Evolutionary conservation across 2,329 filamentous ascomycete species (phyloP).

Genomic region (Diaporthe amygdali): DNA sequence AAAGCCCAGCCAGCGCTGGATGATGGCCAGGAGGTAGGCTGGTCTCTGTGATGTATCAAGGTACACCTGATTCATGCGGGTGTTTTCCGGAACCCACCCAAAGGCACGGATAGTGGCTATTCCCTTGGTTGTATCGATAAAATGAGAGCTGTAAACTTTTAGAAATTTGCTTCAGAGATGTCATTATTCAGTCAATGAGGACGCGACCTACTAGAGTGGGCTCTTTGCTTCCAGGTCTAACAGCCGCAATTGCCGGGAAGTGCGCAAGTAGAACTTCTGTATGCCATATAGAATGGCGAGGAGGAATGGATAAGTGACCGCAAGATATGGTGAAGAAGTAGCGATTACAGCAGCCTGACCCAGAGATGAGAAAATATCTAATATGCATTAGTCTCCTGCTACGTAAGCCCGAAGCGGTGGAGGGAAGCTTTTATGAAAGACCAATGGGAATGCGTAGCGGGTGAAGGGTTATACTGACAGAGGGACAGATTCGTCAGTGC

Average conservation of each 20-base stretch:
- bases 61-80: neutral
- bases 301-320: neutral
- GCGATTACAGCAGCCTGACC: neutral
- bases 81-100: neutral
- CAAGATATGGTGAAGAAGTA: neutral
- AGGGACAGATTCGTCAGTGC: conserved; percentile 32
- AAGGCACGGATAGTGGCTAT: neutral
- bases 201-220: conserved; percentile 1
- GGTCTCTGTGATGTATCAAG: neutral
- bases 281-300: neutral
- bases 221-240: neutral
- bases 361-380: neutral
- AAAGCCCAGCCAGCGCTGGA: neutral
- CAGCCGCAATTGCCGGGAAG: neutral
- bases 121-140: neutral
- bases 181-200: no score
- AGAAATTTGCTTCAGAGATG: no score
- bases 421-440: no score
- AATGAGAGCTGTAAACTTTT: neutral
- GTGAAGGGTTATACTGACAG: no score
- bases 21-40: neutral
- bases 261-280: conserved; percentile 8
- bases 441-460: no score
- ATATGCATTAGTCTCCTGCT: no score
- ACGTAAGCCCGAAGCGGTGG: no score